Evolutionary conservation across 768 basidiomycete genomes (phyloP).

Genomic region (Ephemerocybe angulata): DNA sequence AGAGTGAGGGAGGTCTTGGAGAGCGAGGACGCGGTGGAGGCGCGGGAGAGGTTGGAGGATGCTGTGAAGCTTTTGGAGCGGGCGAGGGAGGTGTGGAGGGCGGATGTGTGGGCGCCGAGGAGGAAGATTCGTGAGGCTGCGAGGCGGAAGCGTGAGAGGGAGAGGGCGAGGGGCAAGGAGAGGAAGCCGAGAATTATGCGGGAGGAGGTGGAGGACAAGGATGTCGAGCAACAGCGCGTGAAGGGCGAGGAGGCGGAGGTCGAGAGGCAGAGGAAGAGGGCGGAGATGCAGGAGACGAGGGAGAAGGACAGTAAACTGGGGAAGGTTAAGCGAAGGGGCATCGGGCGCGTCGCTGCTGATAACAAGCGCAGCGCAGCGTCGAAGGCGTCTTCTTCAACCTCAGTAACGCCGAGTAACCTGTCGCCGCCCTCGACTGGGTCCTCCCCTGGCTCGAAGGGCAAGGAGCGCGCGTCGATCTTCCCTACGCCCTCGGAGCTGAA

Average conservation of each 20-base stretch:
- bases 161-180: neutral
- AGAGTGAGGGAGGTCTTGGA: conserved; percentile 29
- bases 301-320: neutral
- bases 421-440: neutral
- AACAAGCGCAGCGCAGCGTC: neutral
- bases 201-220: neutral
- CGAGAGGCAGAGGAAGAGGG: neutral
- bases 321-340: conserved; percentile 1
- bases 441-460: neutral
- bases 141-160: neutral
- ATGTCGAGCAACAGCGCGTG: neutral
- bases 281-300: neutral
- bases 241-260: neutral
- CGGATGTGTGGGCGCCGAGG: conserved; percentile 3
- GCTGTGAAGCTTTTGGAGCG: conserved; percentile 43
- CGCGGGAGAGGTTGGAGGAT: conserved; percentile 45
- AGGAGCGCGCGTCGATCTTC: neutral
- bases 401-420: too few relatives aligned
- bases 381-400: neutral
- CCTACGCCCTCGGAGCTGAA: neutral
- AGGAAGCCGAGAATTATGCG: neutral
- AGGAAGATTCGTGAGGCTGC: neutral
- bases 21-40: conserved; percentile 52
- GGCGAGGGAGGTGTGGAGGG: conserved; percentile 27
- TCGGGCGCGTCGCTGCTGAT: neutral